Conservation (phyloP, 192 early-diverging fungal genomes). For the Coemansia sp. region DNA sequence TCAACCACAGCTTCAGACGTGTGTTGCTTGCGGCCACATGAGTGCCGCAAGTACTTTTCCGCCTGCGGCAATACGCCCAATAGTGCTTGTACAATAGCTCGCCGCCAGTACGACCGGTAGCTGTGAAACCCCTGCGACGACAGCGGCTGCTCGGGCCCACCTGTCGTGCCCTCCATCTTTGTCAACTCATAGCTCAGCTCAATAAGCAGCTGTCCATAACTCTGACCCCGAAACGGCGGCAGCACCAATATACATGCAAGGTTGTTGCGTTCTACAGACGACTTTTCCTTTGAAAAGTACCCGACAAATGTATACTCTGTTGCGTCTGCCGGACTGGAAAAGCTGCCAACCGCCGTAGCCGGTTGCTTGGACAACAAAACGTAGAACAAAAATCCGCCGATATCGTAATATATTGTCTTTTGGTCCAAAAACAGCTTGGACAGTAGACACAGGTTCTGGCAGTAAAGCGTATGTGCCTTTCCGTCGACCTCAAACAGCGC, state of each 20-base stretch:
- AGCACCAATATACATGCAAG: conserved; percentile 88
- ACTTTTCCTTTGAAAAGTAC: conserved; percentile 97
- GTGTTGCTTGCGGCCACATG: neutral
- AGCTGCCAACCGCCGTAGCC: neutral
- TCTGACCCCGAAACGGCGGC: conserved; percentile 82
- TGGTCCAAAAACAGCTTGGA: conserved; percentile 96
- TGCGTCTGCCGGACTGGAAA: conserved; percentile 11
- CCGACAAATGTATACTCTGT: conserved; percentile 71
- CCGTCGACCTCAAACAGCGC: conserved; percentile 83
- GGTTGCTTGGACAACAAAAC: conserved; percentile 60
- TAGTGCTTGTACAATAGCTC: conserved; percentile 61
- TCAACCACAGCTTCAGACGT: conserved; percentile 16
- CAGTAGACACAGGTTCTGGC: conserved; percentile 91
- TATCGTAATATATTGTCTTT: conserved; percentile 95
- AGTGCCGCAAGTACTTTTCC: conserved; percentile 13
- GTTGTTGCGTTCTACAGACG: conserved; percentile 80
- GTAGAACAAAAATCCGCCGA: conserved; percentile 93
- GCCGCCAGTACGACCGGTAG: conserved; percentile 82
- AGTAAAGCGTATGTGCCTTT: conserved; percentile 83
- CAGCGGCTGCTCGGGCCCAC: conserved; percentile 86
- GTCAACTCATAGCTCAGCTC: conserved; percentile 91
- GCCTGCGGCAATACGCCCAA: conserved; percentile 41
- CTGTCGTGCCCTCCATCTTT: conserved; percentile 66
- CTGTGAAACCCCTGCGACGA: conserved; percentile 79
- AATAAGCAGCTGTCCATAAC: conserved; percentile 83